Evolutionary conservation across 1,139 yeast genomes (phyloP).

Genomic region (Debaryomyces subglobosus): DNA sequence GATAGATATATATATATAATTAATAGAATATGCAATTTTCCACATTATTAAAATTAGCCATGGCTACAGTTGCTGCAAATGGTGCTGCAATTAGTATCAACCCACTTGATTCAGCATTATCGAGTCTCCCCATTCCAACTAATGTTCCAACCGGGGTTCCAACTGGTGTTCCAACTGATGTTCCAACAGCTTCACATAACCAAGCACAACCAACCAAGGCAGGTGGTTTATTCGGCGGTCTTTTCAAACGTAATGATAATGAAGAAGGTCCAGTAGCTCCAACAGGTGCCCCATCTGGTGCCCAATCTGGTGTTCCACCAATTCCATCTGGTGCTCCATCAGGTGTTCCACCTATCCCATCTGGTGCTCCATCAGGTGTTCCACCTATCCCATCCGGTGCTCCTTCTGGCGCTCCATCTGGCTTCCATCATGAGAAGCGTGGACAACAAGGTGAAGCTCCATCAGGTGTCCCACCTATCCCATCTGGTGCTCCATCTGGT

Average conservation of each 20-base stretch:
- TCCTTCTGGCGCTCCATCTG: not conserved
- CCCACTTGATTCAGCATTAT: not conserved
- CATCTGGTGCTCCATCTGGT: not conserved
- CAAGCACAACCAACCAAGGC: not conserved
- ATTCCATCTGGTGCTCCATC: not conserved
- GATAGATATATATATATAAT: not conserved
- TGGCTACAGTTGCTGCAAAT: not conserved
- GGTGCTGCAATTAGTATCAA: conserved; percentile 1
- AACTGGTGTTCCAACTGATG: not conserved
- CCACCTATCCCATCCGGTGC: not conserved
- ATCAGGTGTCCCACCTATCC: not conserved
- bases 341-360: not conserved
- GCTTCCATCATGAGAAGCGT: not conserved
- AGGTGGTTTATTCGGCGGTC: not conserved
- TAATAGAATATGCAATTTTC: not conserved
- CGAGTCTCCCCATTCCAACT: not conserved
- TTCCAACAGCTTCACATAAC: not conserved
- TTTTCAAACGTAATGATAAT: not conserved
- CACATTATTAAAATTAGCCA: not conserved
- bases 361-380: not conserved
- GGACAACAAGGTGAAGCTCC: not conserved
- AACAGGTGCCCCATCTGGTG: not conserved
- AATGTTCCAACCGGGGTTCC: not conserved
- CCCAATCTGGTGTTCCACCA: not conserved
- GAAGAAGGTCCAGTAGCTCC: not conserved